Conservation (phyloP, 768 basidiomycete species). For the Leucocoprinus leucothites region DNA sequence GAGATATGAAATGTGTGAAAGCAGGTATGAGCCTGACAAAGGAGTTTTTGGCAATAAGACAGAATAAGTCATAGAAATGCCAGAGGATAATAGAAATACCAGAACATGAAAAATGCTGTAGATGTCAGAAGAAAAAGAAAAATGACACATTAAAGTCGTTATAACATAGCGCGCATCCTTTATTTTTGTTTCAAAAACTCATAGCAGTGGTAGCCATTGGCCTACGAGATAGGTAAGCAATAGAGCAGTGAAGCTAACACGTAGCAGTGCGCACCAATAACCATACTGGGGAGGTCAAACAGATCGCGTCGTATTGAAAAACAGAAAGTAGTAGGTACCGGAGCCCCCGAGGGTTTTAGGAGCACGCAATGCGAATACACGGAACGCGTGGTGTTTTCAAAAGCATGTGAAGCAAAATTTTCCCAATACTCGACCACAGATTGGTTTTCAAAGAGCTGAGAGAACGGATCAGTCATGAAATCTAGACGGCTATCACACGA, state of each 20-base stretch:
- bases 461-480: not conserved
- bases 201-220: slow-evolving; percentile 85
- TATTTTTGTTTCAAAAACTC: slow-evolving; percentile 18
- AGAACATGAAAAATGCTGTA: slow-evolving; percentile 10
- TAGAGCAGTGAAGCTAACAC: not conserved
- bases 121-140: slow-evolving; percentile 11
- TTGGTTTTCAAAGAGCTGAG: slow-evolving; percentile 89
- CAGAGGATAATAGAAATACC: slow-evolving; percentile 4
- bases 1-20: not conserved
- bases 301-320: slow-evolving; percentile 93
- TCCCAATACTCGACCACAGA: slow-evolving; percentile 97
- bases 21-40: not conserved
- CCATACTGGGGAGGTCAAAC: slow-evolving; percentile 85
- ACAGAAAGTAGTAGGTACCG: slow-evolving; percentile 91
- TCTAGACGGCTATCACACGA: not conserved
- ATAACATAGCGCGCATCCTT: slow-evolving; percentile 9
- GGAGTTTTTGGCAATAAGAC: not conserved
- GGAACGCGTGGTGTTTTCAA: slow-evolving; percentile 95
- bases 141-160: slow-evolving; percentile 20
- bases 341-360: slow-evolving; percentile 79
- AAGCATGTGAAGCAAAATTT: slow-evolving; percentile 94
- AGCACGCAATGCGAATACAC: slow-evolving; percentile 92
- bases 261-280: slow-evolving; percentile 59
- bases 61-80: slow-evolving; percentile 6
- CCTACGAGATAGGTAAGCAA: slow-evolving; percentile 38